Percentiles rank a stretch among this genome's conserved stretches.
phyloP scores from a whole-genome alignment of 345 rosid genomes.

The Tarenaya hassleriana region DNA sequence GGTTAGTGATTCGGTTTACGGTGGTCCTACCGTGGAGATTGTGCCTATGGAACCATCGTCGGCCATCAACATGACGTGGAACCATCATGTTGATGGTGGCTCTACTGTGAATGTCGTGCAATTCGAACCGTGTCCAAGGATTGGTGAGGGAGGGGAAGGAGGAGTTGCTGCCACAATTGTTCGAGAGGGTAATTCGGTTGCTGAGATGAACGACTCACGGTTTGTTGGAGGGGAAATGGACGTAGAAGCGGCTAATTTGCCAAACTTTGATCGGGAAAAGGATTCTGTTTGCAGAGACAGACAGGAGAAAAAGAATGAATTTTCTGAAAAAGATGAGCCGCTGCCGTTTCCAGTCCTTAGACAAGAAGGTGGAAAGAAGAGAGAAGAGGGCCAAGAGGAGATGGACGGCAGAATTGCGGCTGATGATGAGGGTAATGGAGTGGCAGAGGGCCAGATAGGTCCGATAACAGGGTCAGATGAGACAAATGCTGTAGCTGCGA shows the following conservation, averaged over 20 bases:
- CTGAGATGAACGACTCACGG: constrained; percentile 16
- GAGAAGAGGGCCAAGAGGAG: constrained; percentile 21
- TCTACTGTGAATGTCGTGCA: constrained; percentile 3
- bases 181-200: constrained; percentile 16
- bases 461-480: constrained; percentile 10
- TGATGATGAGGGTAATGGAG: constrained; percentile 19
- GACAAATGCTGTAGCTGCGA: constrained; percentile 6
- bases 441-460: constrained; percentile 10
- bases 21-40: neutral
- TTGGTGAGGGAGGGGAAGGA: constrained; percentile 19
- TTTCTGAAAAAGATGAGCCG: constrained; percentile 19
- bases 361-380: constrained; percentile 2
- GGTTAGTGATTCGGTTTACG: constrained; percentile 4
- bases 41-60: constrained; percentile 8
- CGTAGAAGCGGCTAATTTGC: neutral
- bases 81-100: constrained; percentile 13
- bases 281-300: constrained; percentile 14
- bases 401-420: constrained; percentile 7
- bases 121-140: constrained; percentile 7
- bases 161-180: constrained; percentile 17
- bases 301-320: constrained; percentile 13
- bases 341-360: neutral
- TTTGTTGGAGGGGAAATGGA: constrained; percentile 13
- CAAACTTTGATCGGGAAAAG: constrained; percentile 3
- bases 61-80: constrained; percentile 15